Base-by-base conservation (phyloP, 768 basidiomycete genomes). In the Piloderma croceum region DNA sequence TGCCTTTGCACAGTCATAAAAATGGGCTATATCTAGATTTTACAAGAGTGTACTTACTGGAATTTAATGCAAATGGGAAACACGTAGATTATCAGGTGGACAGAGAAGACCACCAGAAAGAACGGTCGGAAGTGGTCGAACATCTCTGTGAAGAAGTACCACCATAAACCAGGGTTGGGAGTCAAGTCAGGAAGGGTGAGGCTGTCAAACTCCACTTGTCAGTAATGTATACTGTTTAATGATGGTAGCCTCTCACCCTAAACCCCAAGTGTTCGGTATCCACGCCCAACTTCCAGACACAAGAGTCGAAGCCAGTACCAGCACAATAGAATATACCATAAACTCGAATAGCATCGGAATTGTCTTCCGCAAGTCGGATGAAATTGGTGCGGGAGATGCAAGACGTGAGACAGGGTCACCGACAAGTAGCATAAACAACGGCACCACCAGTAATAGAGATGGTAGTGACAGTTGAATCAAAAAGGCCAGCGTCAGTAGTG, bases 121-220 rank as follows among this genome's bases (percentile, higher is more conserved):
- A 97, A 97, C 4, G 83, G 79, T 22, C 96, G 71, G 70, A 97
- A 99, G 57, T 98, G 87, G 56, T 97, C 94, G 48, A 99, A 99
- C 88, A 97, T 97, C 59, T 98, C 94, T 9, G 91, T 97, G 65
- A 98, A 97, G 68, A 98, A 98, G 61, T 98, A 98, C 94, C 94
- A 98, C 87, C 91, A 91, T 21, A 97, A 64, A 2, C 96, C 94
- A 4, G 88, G 79, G 51, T 93, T 98, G 0, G 96, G 94, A 7
- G 90, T 92, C 46, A 98, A 63, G 57, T 96, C 93, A 2, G 87
- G 85, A 7, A 96, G 76, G 15, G 74, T 76, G 18, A 96, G 53
- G 34, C 93, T 97, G 49, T 11, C 32, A 17, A 38, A 24, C 20
- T 39, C 36, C 22, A 46, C 7, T 48, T 38, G 34, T 32, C 29